Evolutionary conservation across 805 yeast genomes (phyloP).

Genomic region (Lipomyces sp.): DNA sequence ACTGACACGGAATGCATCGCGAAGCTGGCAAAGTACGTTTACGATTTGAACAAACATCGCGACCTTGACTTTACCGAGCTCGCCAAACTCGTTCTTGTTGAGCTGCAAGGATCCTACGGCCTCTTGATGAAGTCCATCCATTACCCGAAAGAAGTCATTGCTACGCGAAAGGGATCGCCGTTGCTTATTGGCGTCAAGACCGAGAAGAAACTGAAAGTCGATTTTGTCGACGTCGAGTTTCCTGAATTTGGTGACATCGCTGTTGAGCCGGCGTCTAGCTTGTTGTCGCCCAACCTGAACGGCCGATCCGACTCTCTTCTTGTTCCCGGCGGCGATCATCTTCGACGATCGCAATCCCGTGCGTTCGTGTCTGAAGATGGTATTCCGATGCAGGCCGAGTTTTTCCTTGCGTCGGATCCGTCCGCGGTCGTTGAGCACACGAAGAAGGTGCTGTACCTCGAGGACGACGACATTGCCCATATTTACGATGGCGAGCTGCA

Average conservation of each 20-base stretch:
- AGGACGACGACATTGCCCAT: conserved; percentile 98
- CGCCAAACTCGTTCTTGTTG: conserved; percentile 87
- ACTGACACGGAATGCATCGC: conserved; percentile 99
- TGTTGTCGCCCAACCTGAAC: neutral
- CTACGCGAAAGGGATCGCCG: conserved; percentile 98
- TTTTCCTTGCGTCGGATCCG: conserved; percentile 94
- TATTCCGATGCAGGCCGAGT: conserved; percentile 88
- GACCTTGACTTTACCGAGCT: conserved; percentile 85
- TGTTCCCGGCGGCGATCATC: conserved; percentile 52
- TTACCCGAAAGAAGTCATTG: conserved; percentile 93
- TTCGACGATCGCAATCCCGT: conserved; percentile 90
- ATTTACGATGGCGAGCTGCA: conserved; percentile 97
- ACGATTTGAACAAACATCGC: conserved; percentile 70
- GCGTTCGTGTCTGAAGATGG: conserved; percentile 95
- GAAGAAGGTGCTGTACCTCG: conserved; percentile 90
- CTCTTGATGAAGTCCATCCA: conserved; percentile 85
- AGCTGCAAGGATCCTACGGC: conserved; percentile 97
- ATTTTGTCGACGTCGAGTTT: conserved; percentile 97
- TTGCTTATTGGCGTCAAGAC: conserved; percentile 95
- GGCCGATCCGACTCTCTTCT: conserved; percentile 17
- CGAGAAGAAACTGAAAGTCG: conserved; percentile 91
- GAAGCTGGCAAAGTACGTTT: conserved; percentile 84
- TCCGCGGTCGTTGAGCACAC: conserved; percentile 96
- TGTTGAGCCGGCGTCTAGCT: conserved; percentile 18
- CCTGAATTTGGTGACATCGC: conserved; percentile 47